Base-by-base conservation (phyloP, 225 moss, liverwort and hornwort genomes). In the Anthoceros angustus region DNA sequence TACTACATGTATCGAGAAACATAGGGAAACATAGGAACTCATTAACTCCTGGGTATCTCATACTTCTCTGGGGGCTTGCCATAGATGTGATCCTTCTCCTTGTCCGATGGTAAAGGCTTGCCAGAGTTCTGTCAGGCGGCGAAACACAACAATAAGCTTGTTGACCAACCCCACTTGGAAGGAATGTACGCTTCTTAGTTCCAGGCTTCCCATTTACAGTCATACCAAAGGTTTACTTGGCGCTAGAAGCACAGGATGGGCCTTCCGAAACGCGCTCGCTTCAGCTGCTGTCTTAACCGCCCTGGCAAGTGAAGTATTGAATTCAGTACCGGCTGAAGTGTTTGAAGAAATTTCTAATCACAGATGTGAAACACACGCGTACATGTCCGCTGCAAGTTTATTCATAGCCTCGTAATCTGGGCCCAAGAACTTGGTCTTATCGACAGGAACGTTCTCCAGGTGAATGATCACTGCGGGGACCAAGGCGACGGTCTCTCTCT, bases 181-280 rank as follows among this genome's bases (percentile, higher is more conserved):
- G 32, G 4, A 32, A 32, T 32, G 32, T 32, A 32, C 46, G 1
- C 46, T 48, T 6, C 2, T 6, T 12, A 12, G 2, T 48, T 20
- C 6, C 23, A 15, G 0, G 23, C 55, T 7, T 55, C 23, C 5
- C 8, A 55, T 18, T 7, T 0, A 12, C 8, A 23, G n/a, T 7
- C 55, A 18, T 55, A 55, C 55, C 55, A 55, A 55, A 55, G 55
- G 55, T 55, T 55, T 55, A 23, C 55, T 55, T 55, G 55, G 55
- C 7, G 14, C n/a, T 20, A 0, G 8, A 18, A 15, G 8, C n/a
- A 55, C 55, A 55, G 55, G 55, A 55, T 55, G 55, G n/a, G 55
- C 55, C 55, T 55, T 55, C 8, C 55, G 55, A 55, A 55, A 55
- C 55, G 5, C 7, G 8, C n/a, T 18, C 55, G 23, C 23, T 55